Conservation (phyloP, 2,329 filamentous ascomycete species). For the Botryosphaeria dothidea region DNA sequence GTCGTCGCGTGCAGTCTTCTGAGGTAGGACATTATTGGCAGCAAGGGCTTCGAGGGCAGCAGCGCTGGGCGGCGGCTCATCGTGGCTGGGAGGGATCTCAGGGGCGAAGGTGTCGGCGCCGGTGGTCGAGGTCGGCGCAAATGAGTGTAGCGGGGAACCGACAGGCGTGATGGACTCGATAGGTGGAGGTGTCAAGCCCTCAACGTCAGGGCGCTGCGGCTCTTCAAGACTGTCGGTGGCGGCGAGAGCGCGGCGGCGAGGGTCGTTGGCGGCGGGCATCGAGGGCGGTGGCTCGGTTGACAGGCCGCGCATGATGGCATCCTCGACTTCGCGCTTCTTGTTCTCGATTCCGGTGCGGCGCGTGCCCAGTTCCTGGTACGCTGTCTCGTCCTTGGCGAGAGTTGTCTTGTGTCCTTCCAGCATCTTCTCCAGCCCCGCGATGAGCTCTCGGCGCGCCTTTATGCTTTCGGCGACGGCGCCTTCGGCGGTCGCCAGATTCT, state of each 20-base stretch:
- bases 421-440: conserved; percentile 79
- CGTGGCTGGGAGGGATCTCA: conserved; percentile 2
- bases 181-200: conserved; percentile 81
- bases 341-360: conserved; percentile 72
- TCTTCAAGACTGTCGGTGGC: conserved; percentile 42
- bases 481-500: conserved; percentile 84
- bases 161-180: conserved; percentile 58
- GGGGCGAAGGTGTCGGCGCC: conserved; percentile 33
- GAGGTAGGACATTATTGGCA: conserved; percentile 4
- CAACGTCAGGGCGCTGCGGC: conserved; percentile 75
- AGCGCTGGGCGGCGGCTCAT: background rate
- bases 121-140: conserved; percentile 41
- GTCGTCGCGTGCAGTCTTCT: conserved; percentile 9
- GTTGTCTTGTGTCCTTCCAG: conserved; percentile 71
- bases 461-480: conserved; percentile 86
- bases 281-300: conserved; percentile 55
- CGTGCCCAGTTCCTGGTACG: conserved; percentile 63
- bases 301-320: conserved; percentile 84
- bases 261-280: conserved; percentile 37
- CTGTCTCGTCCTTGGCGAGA: conserved; percentile 68
- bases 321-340: conserved; percentile 86
- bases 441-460: conserved; percentile 76
- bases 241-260: conserved; percentile 21
- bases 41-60: conserved; percentile 1
- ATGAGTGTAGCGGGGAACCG: conserved; percentile 44